Base-by-base conservation (phyloP, 2,329 filamentous ascomycete genomes). In the Fusarium sp. region DNA sequence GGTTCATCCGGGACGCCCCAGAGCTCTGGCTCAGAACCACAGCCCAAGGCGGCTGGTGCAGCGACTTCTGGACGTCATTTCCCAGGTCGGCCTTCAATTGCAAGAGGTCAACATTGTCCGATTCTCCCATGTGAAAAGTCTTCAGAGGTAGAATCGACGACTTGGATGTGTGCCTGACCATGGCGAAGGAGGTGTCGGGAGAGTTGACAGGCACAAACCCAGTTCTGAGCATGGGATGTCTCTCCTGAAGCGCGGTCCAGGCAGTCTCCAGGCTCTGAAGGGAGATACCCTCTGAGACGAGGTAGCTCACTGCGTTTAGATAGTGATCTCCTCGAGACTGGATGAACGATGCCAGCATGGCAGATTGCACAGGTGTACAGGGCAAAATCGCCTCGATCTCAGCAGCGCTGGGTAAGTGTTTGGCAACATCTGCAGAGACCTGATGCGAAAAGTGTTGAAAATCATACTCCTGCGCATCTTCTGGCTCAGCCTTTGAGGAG, bases 331-430 rank as follows among this genome's bases (percentile, higher is more conserved):
- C 93, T 1, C 87, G 81, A 0, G 92, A 94, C 62, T 90, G 87
- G 20, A 93, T 78, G 71, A 93, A 97, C 20, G 94, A 90, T 0
- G 91, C 91, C 58, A 98, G 80, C 88, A 98, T 95, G 1, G 93
- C 94, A 57, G 89, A 88, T 76, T 98, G 95, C 1, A 95, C 85
- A 1, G 92, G 87, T 0, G 95, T 97, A 79, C 94, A 97, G 0
- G 95, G 95, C 1, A 93, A 85, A 5, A 96, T 79, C 1, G 86
- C 83, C 71, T 92, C 87, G 1, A 94, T 73, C 0, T 82, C 14
- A 24, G 65, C 57, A 79, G 51, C 22, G n/a, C 59, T 24, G 5
- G 73, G 66, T 5, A 78, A 27, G 16, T n/a, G 74, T 12, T 58
- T 49, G 12, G 65, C 60, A 1, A 87, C 58, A 5, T 84, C 75